These are phyloP conservation scores for Pichia norvegensis DNA, from an alignment of 1,139 yeast genomes.

Conservation along the genomic window DNA sequence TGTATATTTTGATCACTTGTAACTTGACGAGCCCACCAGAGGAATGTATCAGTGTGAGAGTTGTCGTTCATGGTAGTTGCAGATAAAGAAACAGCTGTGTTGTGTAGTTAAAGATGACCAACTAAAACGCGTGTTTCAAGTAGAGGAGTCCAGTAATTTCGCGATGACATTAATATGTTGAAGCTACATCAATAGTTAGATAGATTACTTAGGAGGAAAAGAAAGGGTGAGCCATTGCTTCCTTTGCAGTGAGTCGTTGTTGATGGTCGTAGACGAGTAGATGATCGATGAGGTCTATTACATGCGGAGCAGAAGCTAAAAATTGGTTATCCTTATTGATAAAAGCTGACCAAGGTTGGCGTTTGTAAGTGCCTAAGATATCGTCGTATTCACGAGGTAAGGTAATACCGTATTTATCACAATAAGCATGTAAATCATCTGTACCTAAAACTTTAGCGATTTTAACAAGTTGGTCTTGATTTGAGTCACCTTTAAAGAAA, in stretches of 20 bases:
- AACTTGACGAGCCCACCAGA: background rate
- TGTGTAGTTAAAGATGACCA: background rate
- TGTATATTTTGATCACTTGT: background rate
- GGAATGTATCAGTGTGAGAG: background rate
- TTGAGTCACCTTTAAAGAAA: slow-evolving; percentile 93
- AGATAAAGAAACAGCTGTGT: too few species aligned
- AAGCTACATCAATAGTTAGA: too few species aligned
- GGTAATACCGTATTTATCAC: slow-evolving; percentile 66
- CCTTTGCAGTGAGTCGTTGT: slow-evolving; percentile 86
- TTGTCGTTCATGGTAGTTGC: background rate
- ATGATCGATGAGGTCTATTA: slow-evolving; percentile 76
- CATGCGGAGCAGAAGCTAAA: slow-evolving; percentile 56
- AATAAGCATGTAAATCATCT: slow-evolving; percentile 66
- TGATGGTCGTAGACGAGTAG: slow-evolving; percentile 89
- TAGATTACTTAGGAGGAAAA: slow-evolving; percentile 15
- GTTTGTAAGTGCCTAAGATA: slow-evolving; percentile 47
- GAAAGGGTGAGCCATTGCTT: slow-evolving; percentile 74
- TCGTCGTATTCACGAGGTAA: slow-evolving; percentile 81
- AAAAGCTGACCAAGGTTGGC: slow-evolving; percentile 85
- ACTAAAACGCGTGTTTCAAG: too few species aligned
- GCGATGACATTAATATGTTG: too few species aligned
- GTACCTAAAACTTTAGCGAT: slow-evolving; percentile 92
- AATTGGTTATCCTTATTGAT: slow-evolving; percentile 67
- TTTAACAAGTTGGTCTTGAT: slow-evolving; percentile 92
- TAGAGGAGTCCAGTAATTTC: too few species aligned